Evolutionary conservation across 1,284 basidiomycete species (phyloP).

Genomic region (Irpex rosettiformis): DNA sequence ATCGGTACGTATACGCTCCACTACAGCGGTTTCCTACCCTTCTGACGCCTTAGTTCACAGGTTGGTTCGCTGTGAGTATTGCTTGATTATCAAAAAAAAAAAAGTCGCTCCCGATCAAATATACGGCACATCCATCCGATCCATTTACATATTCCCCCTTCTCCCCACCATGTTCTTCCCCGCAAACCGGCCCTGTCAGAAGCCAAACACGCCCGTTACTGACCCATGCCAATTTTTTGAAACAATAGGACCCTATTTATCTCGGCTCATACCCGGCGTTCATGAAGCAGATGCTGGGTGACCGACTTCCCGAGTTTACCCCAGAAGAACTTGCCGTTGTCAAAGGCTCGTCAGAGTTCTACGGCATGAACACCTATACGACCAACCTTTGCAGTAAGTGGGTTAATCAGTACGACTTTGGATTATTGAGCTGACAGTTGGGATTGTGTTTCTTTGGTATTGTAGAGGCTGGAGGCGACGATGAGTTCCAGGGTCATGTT

Average conservation of each 20-base stretch:
- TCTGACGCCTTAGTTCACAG: slow-evolving; percentile 28
- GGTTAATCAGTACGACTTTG: too few relatives aligned
- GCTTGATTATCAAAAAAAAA: background rate
- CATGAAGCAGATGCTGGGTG: slow-evolving; percentile 57
- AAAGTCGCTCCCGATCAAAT: background rate
- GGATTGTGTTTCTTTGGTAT: too few relatives aligned
- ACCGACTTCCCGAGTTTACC: slow-evolving; percentile 65
- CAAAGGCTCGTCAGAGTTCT: slow-evolving; percentile 69
- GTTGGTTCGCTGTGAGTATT: slow-evolving; percentile 57
- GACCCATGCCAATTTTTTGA: background rate
- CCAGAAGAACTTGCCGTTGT: slow-evolving; percentile 58
- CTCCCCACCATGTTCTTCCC: too few relatives aligned
- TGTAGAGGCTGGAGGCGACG: slow-evolving; percentile 53
- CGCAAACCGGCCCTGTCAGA: too few relatives aligned
- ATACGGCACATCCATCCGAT: background rate
- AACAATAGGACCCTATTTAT: slow-evolving; percentile 63
- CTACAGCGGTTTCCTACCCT: slow-evolving; percentile 3
- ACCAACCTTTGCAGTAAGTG: slow-evolving; percentile 62
- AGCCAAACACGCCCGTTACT: background rate
- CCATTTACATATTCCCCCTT: too few relatives aligned
- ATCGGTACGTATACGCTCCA: slow-evolving; percentile 43
- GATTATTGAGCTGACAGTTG: too few relatives aligned
- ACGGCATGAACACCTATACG: slow-evolving; percentile 73
- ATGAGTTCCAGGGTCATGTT: slow-evolving; percentile 65
- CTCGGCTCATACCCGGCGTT: slow-evolving; percentile 68